phyloP scores from a whole-genome alignment of 257 asterid species.

The Plectranthus barbatus region DNA sequence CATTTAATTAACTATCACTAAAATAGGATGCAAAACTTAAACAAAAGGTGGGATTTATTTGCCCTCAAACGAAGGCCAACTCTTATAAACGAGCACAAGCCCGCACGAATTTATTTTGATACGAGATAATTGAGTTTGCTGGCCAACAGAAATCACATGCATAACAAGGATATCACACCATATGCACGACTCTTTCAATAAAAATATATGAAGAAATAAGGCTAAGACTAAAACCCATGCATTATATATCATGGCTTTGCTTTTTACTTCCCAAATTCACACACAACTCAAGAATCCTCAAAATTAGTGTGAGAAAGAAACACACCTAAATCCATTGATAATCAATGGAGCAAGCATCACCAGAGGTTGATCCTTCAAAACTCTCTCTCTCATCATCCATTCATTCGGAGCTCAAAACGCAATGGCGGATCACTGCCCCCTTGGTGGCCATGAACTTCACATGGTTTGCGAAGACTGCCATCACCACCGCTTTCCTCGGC shows the following conservation, averaged over 20 bases:
- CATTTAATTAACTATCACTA: too few species aligned
- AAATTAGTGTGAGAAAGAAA: not conserved
- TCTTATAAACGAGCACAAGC: too few species aligned
- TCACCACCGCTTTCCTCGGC: conserved; percentile 85
- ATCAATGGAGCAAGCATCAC: conserved; percentile 13
- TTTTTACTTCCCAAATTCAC: not conserved
- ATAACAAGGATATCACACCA: not conserved
- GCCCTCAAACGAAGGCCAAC: too few species aligned
- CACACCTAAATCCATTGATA: not conserved
- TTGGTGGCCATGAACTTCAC: conserved; percentile 56
- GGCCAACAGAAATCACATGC: not conserved
- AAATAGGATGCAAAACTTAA: not conserved
- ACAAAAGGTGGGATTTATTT: too few species aligned
- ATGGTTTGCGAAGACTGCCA: conserved; percentile 70
- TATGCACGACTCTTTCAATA: not conserved
- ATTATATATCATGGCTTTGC: not conserved
- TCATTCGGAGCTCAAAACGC: conserved; percentile 46
- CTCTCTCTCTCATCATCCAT: conserved; percentile 7
- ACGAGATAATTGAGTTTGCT: too few species aligned
- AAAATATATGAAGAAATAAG: too few species aligned
- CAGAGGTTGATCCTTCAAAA: not conserved
- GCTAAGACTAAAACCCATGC: too few species aligned
- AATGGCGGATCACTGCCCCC: conserved; percentile 47
- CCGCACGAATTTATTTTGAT: too few species aligned
- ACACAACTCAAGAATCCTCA: not conserved